These are phyloP conservation scores for Vigna hirtella DNA, from an alignment of 306 rosid genomes.

Conservation along the genomic window DNA sequence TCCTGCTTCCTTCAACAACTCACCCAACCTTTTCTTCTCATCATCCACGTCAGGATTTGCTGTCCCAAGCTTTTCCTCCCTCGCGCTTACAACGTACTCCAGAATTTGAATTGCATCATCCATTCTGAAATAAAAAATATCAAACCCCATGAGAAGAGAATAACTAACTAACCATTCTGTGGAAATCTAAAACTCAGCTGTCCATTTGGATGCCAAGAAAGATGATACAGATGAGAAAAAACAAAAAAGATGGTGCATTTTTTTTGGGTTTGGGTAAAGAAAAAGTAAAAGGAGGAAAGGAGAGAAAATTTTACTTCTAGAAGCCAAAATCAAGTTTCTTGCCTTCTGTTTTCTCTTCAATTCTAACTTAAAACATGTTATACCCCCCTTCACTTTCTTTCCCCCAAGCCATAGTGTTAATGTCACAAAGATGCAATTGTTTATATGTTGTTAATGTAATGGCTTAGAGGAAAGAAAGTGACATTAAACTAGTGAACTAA, in stretches of 20 bases:
- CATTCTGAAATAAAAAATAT: constrained; percentile 57
- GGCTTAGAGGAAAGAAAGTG: too few relatives aligned
- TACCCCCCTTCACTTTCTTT: not conserved
- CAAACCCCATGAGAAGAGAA: constrained; percentile 26
- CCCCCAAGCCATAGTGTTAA: not conserved
- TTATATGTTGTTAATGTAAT: too few relatives aligned
- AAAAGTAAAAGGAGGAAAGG: not conserved
- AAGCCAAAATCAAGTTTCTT: not conserved
- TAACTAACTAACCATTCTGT: not conserved
- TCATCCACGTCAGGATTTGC: constrained; percentile 96
- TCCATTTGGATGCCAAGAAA: not conserved
- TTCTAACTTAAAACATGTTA: not conserved
- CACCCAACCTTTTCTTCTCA: constrained; percentile 86
- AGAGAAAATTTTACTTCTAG: not conserved
- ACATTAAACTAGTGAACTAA: constrained; percentile 13
- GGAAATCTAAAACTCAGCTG: not conserved
- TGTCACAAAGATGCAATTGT: not conserved
- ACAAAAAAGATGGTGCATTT: not conserved
- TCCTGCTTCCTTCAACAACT: constrained; percentile 93
- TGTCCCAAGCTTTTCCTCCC: constrained; percentile 98
- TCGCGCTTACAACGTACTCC: constrained; percentile 80
- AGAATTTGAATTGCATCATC: constrained; percentile 90
- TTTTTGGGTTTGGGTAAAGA: not conserved
- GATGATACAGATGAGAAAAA: not conserved
- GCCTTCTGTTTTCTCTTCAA: not conserved